Base-by-base conservation (phyloP, 805 yeast species). In the Pichia exigua region DNA sequence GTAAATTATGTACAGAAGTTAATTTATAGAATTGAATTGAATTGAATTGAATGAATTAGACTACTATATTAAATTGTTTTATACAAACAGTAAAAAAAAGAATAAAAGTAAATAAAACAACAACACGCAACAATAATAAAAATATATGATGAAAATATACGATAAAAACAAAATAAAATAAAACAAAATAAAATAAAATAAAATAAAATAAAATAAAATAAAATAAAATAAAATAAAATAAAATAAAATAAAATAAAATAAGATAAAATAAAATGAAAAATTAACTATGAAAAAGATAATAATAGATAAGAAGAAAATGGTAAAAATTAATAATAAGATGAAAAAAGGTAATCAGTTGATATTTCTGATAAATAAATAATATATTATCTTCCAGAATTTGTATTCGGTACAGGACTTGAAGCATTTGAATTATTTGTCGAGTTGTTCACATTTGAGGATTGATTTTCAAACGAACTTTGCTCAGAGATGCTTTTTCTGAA, bases 401-500 rank as follows among this genome's bases (percentile, higher is more conserved):
- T n/a, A n/a, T 35, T 35, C 6, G 39, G 5, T 35, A n/a, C 11
- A 9, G 39, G 39, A n/a, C 39, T 35, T 35, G 39, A 35, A 11
- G 17, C n/a, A n/a, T 35, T 35, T 35, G 39, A 35, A n/a, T 35
- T 35, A n/a, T n/a, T 7, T 17, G 38, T 9, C 7, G 30, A 22
- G 13, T 21, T n/a, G 24, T 24, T 42, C 10, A n/a, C 10, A 44
- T 13, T 44, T 28, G 26, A 35, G 3, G 27, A 18, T 45, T 18
- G 21, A 22, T 13, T 21, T 15, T 32, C 30, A 12, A n/a, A 21
- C 15, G 47, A 45, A 35, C n/a, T 20, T 40, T 47, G 51, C 28
- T 58, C 57, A 21, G 51, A 51, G 26, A 73, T 65, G 32, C 73
- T 72, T 63, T 71, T 73, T 61, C 75, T 71, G 55, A 73, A 73